Evolutionary conservation across 495 filamentous ascomycete genomes (phyloP).

Genomic region (Penicillium fimorum): DNA sequence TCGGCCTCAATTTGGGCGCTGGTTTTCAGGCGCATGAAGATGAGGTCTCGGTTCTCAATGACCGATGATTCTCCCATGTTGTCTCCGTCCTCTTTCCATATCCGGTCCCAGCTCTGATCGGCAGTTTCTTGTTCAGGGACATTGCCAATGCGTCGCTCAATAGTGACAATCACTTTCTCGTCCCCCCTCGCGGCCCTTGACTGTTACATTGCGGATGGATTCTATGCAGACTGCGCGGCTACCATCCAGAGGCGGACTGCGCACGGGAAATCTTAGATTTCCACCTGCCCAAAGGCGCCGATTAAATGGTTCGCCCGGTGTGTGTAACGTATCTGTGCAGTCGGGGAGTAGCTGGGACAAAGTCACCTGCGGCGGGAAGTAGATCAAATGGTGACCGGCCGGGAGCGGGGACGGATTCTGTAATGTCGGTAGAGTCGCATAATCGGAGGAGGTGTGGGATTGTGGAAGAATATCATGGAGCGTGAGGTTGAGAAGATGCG

Average conservation of each 20-base stretch:
- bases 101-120: constrained; percentile 34
- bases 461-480: constrained; percentile 58
- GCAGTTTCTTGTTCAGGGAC: constrained; percentile 38
- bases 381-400: constrained; percentile 61
- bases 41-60: constrained; percentile 56
- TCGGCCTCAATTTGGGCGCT: constrained; percentile 32
- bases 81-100: constrained; percentile 45
- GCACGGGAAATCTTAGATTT: constrained; percentile 33
- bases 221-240: constrained; percentile 60
- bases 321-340: constrained; percentile 69
- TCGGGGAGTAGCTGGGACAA: constrained; percentile 61
- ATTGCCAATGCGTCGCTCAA: constrained; percentile 50
- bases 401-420: constrained; percentile 39
- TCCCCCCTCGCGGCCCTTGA: constrained; percentile 54
- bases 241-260: constrained; percentile 45
- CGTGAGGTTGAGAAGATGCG: constrained; percentile 62
- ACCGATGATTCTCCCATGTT: constrained; percentile 37
- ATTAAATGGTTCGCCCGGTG: constrained; percentile 62
- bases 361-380: constrained; percentile 65
- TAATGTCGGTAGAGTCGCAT: constrained; percentile 35
- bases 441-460: background rate
- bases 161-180: constrained; percentile 60
- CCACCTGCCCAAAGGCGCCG: constrained; percentile 83
- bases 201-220: constrained; percentile 57
- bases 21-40: constrained; percentile 57